phyloP scores from a whole-genome alignment of 768 basidiomycete genomes.

The Phylloporus rhodoxanthus region DNA sequence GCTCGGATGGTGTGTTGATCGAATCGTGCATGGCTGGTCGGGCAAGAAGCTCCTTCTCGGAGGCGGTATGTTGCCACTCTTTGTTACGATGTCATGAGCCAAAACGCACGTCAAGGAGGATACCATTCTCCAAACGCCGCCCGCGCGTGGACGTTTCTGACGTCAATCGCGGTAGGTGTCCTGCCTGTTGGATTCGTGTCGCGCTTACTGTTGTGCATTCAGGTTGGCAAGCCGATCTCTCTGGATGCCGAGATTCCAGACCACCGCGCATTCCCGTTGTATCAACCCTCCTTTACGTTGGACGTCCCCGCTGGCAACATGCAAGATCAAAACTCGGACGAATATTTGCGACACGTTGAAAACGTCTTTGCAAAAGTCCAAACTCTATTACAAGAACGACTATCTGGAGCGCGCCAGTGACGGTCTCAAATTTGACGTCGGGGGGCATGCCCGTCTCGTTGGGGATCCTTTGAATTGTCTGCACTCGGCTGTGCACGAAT shows the following conservation, averaged over 20 bases:
- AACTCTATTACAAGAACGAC: constrained; percentile 14
- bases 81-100: background rate
- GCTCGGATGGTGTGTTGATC: constrained; percentile 61
- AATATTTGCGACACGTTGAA: constrained; percentile 46
- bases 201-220: constrained; percentile 1
- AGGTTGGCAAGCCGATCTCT: constrained; percentile 53
- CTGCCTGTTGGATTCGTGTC: background rate
- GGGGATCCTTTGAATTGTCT: no score
- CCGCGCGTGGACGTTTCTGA: constrained; percentile 80
- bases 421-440: no score
- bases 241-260: constrained; percentile 70
- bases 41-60: constrained; percentile 68
- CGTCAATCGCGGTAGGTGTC: constrained; percentile 61
- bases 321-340: constrained; percentile 64
- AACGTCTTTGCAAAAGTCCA: constrained; percentile 34
- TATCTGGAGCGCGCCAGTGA: constrained; percentile 4
- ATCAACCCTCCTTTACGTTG: constrained; percentile 76
- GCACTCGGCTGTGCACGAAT: no score
- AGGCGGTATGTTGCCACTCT: constrained; percentile 45
- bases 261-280: constrained; percentile 64
- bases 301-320: constrained; percentile 70
- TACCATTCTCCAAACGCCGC: constrained; percentile 82
- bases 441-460: no score
- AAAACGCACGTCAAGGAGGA: constrained; percentile 49
- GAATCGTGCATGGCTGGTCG: constrained; percentile 48